Conservation (phyloP, 306 rosid genomes). For the Castanopsis chinensis region DNA sequence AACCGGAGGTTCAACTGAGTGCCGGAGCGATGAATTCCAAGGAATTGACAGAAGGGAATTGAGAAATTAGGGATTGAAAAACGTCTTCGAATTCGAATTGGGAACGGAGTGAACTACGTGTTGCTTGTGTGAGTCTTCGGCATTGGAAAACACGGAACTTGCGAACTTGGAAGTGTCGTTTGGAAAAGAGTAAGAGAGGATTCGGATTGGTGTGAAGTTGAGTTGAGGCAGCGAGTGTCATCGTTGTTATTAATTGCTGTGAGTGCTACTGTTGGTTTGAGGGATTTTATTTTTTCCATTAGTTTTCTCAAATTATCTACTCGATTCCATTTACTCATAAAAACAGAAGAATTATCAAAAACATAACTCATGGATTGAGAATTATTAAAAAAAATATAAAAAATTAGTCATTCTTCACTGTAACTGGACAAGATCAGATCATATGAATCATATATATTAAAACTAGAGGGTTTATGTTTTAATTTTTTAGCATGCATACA, state of each 20-base stretch:
- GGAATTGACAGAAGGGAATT: conserved; percentile 35
- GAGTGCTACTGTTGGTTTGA: not conserved
- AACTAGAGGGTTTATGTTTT: too few species aligned
- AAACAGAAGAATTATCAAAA: too few species aligned
- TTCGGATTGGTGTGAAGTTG: conserved; percentile 7
- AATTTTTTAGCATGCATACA: too few species aligned
- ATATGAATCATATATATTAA: too few species aligned
- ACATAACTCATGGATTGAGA: too few species aligned
- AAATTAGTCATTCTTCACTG: too few species aligned
- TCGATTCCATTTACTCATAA: too few species aligned
- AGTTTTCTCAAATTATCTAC: too few species aligned
- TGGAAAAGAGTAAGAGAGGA: conserved; percentile 21
- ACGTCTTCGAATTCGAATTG: conserved; percentile 38
- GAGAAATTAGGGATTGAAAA: conserved; percentile 38
- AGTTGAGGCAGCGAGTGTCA: conserved; percentile 19
- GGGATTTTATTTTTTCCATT: too few species aligned
- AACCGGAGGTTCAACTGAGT: conserved; percentile 62
- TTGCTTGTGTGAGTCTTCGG: conserved; percentile 38
- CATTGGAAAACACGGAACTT: conserved; percentile 50
- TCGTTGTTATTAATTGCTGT: not conserved
- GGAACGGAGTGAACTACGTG: not conserved
- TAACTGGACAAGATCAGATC: too few species aligned
- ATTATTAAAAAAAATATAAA: too few species aligned
- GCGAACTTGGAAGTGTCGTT: conserved; percentile 33
- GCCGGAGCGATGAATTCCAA: conserved; percentile 55